Percentiles rank a stretch among this genome's conserved stretches.
phyloP scores from a whole-genome alignment of 495 filamentous ascomycete species.

The Podospora anserina region DNA sequence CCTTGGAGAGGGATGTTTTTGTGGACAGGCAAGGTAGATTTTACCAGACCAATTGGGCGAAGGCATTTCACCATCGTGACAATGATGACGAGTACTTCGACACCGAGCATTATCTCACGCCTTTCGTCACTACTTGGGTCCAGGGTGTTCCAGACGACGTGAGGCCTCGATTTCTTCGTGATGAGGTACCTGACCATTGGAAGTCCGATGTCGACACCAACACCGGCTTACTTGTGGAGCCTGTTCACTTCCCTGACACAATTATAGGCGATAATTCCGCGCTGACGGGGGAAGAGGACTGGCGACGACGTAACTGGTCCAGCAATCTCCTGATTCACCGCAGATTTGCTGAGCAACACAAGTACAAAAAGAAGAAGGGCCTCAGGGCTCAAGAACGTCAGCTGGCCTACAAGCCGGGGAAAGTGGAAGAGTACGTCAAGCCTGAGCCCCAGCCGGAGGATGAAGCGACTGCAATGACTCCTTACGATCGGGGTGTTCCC shows the following conservation, averaged over 20 bases:
- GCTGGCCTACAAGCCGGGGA: not conserved
- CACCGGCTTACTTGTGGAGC: conserved; percentile 30
- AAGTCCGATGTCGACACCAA: conserved; percentile 33
- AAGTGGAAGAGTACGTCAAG: not conserved
- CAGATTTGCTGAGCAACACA: not conserved
- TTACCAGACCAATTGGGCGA: conserved; percentile 14
- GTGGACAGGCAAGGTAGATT: not conserved
- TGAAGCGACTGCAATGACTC: not conserved
- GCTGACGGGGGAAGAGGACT: conserved; percentile 10
- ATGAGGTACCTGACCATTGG: conserved; percentile 21
- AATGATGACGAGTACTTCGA: conserved; percentile 17
- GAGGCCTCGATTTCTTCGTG: conserved; percentile 16
- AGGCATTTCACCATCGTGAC: not conserved
- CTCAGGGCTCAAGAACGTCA: not conserved
- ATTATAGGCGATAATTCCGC: conserved; percentile 4
- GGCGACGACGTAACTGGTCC: conserved; percentile 23
- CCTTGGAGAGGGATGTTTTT: conserved; percentile 12
- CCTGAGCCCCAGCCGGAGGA: not conserved
- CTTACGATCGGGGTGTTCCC: conserved; percentile 25
- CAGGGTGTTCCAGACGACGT: conserved; percentile 8
- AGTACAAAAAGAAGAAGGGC: not conserved
- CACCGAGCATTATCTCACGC: not conserved
- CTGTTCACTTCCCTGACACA: conserved; percentile 27
- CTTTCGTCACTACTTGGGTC: conserved; percentile 20
- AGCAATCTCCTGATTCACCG: conserved; percentile 12